Evolutionary conservation across 768 basidiomycete genomes (phyloP).

Genomic region (Candolleomyces aberdarensis): DNA sequence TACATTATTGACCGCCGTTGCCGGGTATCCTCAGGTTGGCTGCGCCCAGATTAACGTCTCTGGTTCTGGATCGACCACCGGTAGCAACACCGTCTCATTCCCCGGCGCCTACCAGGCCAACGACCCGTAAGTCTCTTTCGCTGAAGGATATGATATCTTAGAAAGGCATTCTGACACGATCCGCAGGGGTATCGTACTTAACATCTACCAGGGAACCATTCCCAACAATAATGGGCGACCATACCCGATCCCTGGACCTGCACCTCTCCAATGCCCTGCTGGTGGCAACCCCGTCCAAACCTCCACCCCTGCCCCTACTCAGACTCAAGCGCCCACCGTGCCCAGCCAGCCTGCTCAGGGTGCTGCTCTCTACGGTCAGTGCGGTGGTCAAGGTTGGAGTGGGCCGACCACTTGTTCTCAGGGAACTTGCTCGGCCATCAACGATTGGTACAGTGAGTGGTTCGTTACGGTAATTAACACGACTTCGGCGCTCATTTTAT

Average conservation of each 20-base stretch:
- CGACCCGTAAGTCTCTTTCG: conserved; percentile 36
- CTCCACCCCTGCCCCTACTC: not conserved
- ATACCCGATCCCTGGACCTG: conserved; percentile 11
- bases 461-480: not conserved
- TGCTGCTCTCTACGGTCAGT: conserved; percentile 8
- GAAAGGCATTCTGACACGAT: not conserved
- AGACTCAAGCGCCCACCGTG: not conserved
- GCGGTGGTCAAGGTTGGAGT: conserved; percentile 8
- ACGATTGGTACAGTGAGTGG: conserved; percentile 1
- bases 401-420: conserved; percentile 3
- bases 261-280: conserved; percentile 8
- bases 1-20: not conserved
- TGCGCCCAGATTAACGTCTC: conserved; percentile 14
- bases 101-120: conserved; percentile 12
- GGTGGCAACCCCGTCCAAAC: not conserved
- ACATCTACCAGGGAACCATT: conserved; percentile 9
- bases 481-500: too few species aligned
- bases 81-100: conserved; percentile 9
- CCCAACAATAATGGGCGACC: conserved; percentile 7
- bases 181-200: conserved; percentile 8
- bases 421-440: conserved; percentile 6
- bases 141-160: conserved; percentile 40
- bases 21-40: conserved; percentile 2
- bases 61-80: conserved; percentile 5
- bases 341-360: not conserved